phyloP scores from a whole-genome alignment of 1,284 basidiomycete species.

The Boletus semigastroideus region DNA sequence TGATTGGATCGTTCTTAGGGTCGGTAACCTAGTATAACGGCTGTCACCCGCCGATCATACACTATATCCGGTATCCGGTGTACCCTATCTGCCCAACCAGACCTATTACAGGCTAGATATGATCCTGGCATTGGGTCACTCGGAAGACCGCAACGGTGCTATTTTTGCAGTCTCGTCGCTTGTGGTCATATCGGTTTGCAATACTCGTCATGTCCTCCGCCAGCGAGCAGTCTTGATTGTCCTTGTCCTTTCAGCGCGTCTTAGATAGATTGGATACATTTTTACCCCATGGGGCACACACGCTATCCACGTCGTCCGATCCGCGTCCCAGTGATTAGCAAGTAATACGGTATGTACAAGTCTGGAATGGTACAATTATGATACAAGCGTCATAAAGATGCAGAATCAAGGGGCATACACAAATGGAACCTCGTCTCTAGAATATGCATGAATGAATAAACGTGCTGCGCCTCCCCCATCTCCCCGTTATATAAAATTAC shows the following conservation, averaged over 20 bases:
- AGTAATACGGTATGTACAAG: constrained; percentile 1
- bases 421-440: not conserved
- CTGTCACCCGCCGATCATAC: too few species aligned
- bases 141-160: not conserved
- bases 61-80: too few species aligned
- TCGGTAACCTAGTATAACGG: too few species aligned
- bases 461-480: not conserved
- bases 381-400: constrained; percentile 1
- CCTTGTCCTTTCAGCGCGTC: not conserved
- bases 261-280: not conserved
- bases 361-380: constrained; percentile 4
- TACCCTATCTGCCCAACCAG: not conserved
- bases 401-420: not conserved
- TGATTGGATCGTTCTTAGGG: too few species aligned
- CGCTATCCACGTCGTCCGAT: not conserved
- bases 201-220: not conserved
- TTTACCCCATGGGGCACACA: not conserved
- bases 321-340: not conserved
- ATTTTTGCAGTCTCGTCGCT: not conserved
- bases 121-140: not conserved
- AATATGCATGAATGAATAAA: not conserved
- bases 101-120: not conserved
- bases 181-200: not conserved
- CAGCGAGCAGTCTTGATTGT: too few species aligned
- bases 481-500: not conserved